Percentiles rank a stretch among this genome's conserved stretches.
phyloP scores from a whole-genome alignment of 2,329 filamentous ascomycete species.

The Aureobasidium vineae region DNA sequence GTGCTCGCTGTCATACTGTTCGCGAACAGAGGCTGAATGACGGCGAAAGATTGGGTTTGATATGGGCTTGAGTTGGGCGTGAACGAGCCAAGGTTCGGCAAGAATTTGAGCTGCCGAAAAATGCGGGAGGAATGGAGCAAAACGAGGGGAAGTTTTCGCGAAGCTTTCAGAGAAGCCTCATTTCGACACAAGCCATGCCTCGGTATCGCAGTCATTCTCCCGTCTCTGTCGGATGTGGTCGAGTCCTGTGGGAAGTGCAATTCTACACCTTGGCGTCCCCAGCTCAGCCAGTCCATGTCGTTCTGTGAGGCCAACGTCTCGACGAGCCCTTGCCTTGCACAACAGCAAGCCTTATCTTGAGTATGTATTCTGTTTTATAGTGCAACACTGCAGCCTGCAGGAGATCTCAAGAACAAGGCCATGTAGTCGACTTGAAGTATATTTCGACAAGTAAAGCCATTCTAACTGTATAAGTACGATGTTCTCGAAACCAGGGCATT shows the following conservation, averaged over 20 bases:
- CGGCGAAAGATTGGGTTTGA: background rate
- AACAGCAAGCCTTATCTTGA: background rate
- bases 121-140: background rate
- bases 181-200: background rate
- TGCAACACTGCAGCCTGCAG: background rate
- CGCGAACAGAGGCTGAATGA: no score
- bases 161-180: conserved; percentile 2
- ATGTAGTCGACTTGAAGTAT: no score
- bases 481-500: no score
- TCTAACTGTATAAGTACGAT: no score
- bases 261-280: background rate
- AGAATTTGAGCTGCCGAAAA: background rate
- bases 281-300: background rate
- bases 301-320: background rate
- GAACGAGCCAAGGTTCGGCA: conserved; percentile 15
- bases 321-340: background rate
- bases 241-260: background rate
- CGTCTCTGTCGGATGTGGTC: background rate
- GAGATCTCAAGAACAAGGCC: no score
- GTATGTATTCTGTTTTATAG: background rate
- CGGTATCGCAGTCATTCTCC: background rate
- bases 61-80: background rate
- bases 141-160: background rate
- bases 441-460: no score
- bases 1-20: background rate